These are phyloP conservation scores for Trichoderma sp. DNA, from an alignment of 2,329 filamentous ascomycete species.

Conservation along the genomic window DNA sequence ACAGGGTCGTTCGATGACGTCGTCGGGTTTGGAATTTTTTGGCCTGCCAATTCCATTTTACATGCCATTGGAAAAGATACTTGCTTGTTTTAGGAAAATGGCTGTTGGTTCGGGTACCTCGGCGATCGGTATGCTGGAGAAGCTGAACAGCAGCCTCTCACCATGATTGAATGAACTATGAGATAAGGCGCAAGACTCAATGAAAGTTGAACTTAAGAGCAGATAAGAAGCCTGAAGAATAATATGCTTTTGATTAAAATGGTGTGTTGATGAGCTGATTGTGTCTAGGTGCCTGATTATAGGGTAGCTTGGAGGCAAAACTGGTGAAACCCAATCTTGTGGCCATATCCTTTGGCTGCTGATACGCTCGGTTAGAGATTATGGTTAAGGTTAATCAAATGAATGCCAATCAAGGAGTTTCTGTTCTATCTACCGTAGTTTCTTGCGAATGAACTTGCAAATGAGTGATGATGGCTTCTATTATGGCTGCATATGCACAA, in stretches of 20 bases:
- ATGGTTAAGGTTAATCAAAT: not conserved
- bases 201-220: not conserved
- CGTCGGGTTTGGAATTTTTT: not conserved
- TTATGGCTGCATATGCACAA: not conserved
- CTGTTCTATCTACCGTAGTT: not conserved
- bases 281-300: not conserved
- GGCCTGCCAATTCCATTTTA: not conserved
- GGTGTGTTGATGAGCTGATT: not conserved
- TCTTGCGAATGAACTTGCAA: not conserved
- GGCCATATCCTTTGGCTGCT: not conserved
- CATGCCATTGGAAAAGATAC: not conserved
- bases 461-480: not conserved
- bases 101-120: not conserved
- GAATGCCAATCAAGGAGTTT: not conserved
- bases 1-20: constrained; percentile 6
- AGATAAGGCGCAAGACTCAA: not conserved
- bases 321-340: not conserved
- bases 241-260: not conserved
- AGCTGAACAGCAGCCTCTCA: not conserved
- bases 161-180: not conserved
- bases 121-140: not conserved
- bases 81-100: not conserved
- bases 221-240: not conserved
- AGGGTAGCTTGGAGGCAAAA: not conserved
- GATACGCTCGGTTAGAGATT: not conserved